Conservation (phyloP, 1,284 basidiomycete species). For the Phylloporus sp. region DNA sequence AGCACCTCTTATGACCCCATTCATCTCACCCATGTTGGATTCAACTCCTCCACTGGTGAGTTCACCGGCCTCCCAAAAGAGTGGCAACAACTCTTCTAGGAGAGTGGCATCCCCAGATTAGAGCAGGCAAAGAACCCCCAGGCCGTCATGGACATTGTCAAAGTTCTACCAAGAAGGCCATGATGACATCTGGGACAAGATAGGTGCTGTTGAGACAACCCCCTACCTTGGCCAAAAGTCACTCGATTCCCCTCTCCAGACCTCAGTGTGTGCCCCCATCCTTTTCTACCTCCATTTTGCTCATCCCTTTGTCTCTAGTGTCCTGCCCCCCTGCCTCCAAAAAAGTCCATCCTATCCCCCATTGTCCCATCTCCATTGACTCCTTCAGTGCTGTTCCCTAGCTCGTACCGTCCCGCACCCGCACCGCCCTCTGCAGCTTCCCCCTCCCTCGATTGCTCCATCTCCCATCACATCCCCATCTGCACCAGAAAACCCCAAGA, state of each 20-base stretch:
- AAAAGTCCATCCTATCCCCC: conserved; percentile 49
- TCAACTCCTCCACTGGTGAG: conserved; percentile 98
- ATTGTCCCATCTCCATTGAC: conserved; percentile 37
- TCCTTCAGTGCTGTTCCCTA: conserved; percentile 44
- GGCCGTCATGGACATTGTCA: conserved; percentile 99
- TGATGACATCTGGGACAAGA: conserved; percentile 83
- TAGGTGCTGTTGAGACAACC: conserved; percentile 54
- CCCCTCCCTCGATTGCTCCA: conserved; percentile 73
- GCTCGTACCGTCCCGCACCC: conserved; percentile 68
- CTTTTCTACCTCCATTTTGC: background rate
- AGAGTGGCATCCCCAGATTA: too few species aligned
- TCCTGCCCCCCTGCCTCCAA: conserved; percentile 54
- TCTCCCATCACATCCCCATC: conserved; percentile 67
- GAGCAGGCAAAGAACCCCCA: too few species aligned
- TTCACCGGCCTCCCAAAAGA: conserved; percentile 98
- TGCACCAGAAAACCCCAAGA: conserved; percentile 57
- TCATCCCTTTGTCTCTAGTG: conserved; percentile 44
- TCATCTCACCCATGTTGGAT: conserved; percentile 98
- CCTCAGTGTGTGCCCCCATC: too few species aligned
- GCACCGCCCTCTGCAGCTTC: conserved; percentile 62
- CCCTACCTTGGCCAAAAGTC: conserved; percentile 37
- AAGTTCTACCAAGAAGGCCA: conserved; percentile 94
- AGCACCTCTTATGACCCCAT: conserved; percentile 99
- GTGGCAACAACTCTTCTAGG: conserved; percentile 98
- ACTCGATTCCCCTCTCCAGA: too few species aligned